Conservation (phyloP, 345 rosid species). For the Theobroma cacao region DNA sequence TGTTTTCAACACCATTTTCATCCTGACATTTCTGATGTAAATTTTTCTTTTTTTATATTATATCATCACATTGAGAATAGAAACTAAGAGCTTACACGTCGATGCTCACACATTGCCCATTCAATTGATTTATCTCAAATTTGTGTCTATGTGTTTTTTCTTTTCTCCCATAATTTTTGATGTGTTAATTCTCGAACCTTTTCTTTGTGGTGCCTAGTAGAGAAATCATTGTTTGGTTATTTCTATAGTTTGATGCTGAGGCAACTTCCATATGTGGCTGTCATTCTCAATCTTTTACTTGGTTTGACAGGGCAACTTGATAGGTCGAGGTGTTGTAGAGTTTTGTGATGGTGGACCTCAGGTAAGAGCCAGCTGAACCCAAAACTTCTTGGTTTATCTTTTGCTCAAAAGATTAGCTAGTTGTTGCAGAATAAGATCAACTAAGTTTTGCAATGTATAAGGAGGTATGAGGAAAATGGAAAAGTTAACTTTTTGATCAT, state of each 20-base stretch:
- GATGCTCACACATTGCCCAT: background rate
- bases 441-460: background rate
- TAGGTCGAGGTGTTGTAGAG: conserved; percentile 83
- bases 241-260: background rate
- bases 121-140: background rate
- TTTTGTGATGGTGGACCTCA: conserved; percentile 82
- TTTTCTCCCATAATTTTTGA: background rate
- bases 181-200: background rate
- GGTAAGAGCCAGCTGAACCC: conserved; percentile 32
- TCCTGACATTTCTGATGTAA: background rate
- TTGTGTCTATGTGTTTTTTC: background rate
- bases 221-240: background rate
- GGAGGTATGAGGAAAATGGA: background rate
- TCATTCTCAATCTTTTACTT: background rate
- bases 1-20: background rate
- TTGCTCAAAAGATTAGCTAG: background rate
- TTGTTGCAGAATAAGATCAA: background rate
- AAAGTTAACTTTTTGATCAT: background rate
- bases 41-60: too few species aligned
- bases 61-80: background rate
- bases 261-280: background rate
- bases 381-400: background rate
- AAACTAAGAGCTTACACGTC: conserved; percentile 1
- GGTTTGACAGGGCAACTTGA: conserved; percentile 76
- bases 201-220: background rate